Conservation (phyloP, 2,329 filamentous ascomycete species). For the Clonostachys rosea region DNA sequence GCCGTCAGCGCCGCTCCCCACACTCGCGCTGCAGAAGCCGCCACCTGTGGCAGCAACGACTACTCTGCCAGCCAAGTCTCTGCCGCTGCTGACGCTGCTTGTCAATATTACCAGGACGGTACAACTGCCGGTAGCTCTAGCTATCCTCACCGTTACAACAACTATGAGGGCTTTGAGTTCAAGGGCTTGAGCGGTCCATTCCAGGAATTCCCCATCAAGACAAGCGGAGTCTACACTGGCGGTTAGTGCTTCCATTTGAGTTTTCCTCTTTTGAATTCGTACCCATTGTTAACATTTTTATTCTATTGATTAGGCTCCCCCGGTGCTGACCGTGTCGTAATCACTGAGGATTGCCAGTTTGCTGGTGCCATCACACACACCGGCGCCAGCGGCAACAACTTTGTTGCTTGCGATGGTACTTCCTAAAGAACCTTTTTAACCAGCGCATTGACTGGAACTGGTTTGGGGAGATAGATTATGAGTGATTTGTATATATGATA, state of each 20-base stretch:
- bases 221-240: slow-evolving; percentile 23
- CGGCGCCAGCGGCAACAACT: slow-evolving; percentile 62
- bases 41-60: slow-evolving; percentile 19
- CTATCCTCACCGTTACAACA: slow-evolving; percentile 32
- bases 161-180: slow-evolving; percentile 30
- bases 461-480: too few species aligned
- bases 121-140: slow-evolving; percentile 16
- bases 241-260: slow-evolving; percentile 14
- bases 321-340: slow-evolving; percentile 62
- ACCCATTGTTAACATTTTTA: background rate
- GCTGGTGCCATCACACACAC: slow-evolving; percentile 68
- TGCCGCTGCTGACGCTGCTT: slow-evolving; percentile 14
- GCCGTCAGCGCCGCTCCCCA: slow-evolving; percentile 17
- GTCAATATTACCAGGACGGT: slow-evolving; percentile 6
- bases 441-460: background rate
- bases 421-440: background rate
- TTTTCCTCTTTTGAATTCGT: background rate
- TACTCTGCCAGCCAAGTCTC: slow-evolving; percentile 18
- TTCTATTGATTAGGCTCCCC: slow-evolving; percentile 28
- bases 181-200: slow-evolving; percentile 21
- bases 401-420: slow-evolving; percentile 51
- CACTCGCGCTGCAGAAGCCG: slow-evolving; percentile 10
- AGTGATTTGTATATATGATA: too few species aligned
- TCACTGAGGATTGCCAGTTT: slow-evolving; percentile 50
- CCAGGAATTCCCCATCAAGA: slow-evolving; percentile 31